Base-by-base conservation (phyloP, 352 stramenopile species). In the Globisporangium acanthophoron region DNA sequence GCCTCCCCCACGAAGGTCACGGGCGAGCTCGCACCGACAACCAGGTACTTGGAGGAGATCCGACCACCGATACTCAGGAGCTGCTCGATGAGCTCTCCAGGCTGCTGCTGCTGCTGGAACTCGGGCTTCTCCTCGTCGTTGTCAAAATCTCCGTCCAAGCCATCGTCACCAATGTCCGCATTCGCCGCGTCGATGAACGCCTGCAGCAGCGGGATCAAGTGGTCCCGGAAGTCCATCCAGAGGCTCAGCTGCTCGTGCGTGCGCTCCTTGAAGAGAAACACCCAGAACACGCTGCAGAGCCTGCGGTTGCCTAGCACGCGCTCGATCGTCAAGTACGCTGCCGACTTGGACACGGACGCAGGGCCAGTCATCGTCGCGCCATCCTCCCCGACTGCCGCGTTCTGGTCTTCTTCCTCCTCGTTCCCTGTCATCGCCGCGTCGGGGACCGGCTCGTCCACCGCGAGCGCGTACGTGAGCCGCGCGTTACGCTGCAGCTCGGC, bases 191-290 rank as follows among this genome's bases (percentile, higher is more conserved):
- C 58, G 45, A 87, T 73, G 56, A 88, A 88, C 16, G 75, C 70
- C 15, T 80, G 69, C 0, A 93, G 69, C 33, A 91, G 46, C 18
- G 85, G 85, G 31, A 89, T 39, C 4, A 94, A 53, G 7, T 90
- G 78, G 60, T 92, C 79, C 18, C 72, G 73, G 41, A 88, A 74
- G 33, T 94, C 85, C 82, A 94, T 91, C 82, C 82, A 94, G 18
- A 91, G 59, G 67, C 85, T 94, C 44, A 94, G 47, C 39, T 88
- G 80, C 48, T 89, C 72, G 52, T 94, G 85, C 5, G 77, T 85
- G 43, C 85, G 82, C 35, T 94, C 85, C 54, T 92, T 92, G 64
- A 92, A 94, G 16, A 94, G 53, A 59, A 89, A 92, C 7, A 94
- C 80, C 85, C 85, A 94, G 54, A 94, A 94, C 0, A 94, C 76